Base-by-base conservation (phyloP, 176 grass and related monocot species). In the Oryza glumipatula region DNA sequence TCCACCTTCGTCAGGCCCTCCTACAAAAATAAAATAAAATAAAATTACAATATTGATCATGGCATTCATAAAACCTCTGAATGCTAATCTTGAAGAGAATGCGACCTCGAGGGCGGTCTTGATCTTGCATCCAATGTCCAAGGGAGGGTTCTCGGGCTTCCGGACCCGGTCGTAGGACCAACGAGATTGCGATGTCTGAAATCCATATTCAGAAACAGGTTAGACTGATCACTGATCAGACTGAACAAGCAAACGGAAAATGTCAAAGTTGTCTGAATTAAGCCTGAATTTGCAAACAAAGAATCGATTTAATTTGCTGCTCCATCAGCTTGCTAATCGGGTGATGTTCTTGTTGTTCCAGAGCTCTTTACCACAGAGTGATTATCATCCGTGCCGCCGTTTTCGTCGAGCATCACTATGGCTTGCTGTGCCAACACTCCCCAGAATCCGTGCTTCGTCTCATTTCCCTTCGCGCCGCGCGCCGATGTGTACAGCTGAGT, bases 91-190 rank as follows among this genome's bases (percentile, higher is more conserved):
- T 70, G 11, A 30, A 46, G 21, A 15, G 2, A 4, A 74, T 73
- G 65, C 78, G 63, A 95, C 96, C 73, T 94, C 93, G 10, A 99
- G 79, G 11, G 49, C 93, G 52, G 89, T 89, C 90, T 86, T 92
- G 76, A 99, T 99, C 72, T 92, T 92, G 2, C 93, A 88, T 70
- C 96, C 91, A 65, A 96, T 99, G 78, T 99, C 87, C 45, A 88
- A 22, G 35, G 82, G 46, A 9, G 89, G 84, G 79, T 81, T 92
- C 80, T 95, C 96, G 30, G 76, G 83, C 36, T 85, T 98, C 22
- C 39, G 79, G 47, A 88, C 77, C 8, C 79, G 83, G 63, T 92
- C 89, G 68, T 87, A 90, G 28, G 93, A 90, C 91, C 80, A 91
- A 36, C 87, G 81, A 51, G 91, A 91, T 32, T 93, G 87, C 69